These are phyloP conservation scores for Aureobasidium namibiae DNA, from an alignment of 2,329 filamentous ascomycete genomes.

Conservation along the genomic window DNA sequence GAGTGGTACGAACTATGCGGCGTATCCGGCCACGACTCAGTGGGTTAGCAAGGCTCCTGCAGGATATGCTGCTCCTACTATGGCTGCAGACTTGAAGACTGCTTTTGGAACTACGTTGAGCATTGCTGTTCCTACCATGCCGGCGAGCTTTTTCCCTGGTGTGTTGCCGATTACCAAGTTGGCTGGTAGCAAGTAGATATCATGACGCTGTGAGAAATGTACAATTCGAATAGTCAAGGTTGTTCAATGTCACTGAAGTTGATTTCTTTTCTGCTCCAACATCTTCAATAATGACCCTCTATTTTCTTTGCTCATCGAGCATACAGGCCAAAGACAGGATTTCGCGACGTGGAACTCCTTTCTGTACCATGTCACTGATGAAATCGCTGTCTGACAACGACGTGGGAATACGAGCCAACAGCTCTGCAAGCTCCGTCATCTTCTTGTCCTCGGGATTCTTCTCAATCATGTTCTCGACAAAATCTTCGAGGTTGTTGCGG, in stretches of 20 bases:
- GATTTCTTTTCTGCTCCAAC: too few relatives aligned
- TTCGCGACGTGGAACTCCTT: too few relatives aligned
- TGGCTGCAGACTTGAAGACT: slow-evolving; percentile 27
- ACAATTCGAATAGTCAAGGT: too few relatives aligned
- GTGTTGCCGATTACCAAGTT: slow-evolving; percentile 8
- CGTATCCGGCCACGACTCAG: slow-evolving; percentile 28
- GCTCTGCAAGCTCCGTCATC: not conserved
- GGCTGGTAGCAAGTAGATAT: slow-evolving; percentile 3
- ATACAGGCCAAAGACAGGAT: too few relatives aligned
- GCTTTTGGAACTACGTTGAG: slow-evolving; percentile 26
- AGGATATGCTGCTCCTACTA: slow-evolving; percentile 31
- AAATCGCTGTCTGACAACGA: too few relatives aligned
- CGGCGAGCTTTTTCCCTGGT: slow-evolving; percentile 33
- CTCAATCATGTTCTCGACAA: not conserved
- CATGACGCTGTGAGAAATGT: too few relatives aligned
- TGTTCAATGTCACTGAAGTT: too few relatives aligned
- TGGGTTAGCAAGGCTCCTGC: slow-evolving; percentile 30
- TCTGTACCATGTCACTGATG: too few relatives aligned
- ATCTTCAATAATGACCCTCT: too few relatives aligned
- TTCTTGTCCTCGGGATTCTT: not conserved
- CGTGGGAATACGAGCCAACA: not conserved
- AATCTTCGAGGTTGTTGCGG: not conserved
- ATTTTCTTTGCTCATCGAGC: too few relatives aligned
- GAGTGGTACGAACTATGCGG: slow-evolving; percentile 18
- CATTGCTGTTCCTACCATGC: slow-evolving; percentile 36